These are phyloP conservation scores for Pseudotsuga menziesii DNA, from an alignment of 75 land plant species.

Conservation along the genomic window DNA sequence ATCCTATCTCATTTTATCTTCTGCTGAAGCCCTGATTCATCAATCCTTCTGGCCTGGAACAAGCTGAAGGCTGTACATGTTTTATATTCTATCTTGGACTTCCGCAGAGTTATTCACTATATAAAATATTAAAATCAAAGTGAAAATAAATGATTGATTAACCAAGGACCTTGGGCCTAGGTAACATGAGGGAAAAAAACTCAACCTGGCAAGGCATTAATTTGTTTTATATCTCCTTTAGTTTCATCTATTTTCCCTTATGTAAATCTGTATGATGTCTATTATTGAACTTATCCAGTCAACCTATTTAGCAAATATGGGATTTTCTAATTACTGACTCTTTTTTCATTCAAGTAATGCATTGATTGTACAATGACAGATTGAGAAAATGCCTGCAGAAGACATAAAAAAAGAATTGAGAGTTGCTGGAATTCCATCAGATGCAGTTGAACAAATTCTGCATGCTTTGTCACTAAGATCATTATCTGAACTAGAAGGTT, in stretches of 20 bases:
- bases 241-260: not conserved
- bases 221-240: not conserved
- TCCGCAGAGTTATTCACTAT: too few species aligned
- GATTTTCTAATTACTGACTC: not conserved
- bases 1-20: too few species aligned
- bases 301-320: not conserved
- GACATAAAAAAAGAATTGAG: slow-evolving; percentile 72
- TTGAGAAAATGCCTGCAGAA: slow-evolving; percentile 70
- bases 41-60: too few species aligned
- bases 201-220: not conserved
- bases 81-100: too few species aligned
- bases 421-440: slow-evolving; percentile 47
- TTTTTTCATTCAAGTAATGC: not conserved
- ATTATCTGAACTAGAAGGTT: slow-evolving; percentile 80
- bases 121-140: too few species aligned
- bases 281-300: not conserved
- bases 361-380: slow-evolving; percentile 32
- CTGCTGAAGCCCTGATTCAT: too few species aligned
- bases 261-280: not conserved
- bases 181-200: not conserved
- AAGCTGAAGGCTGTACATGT: too few species aligned
- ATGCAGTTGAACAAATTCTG: slow-evolving; percentile 67
- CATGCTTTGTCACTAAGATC: slow-evolving; percentile 69
- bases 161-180: not conserved
- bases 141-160: too few species aligned